Base-by-base conservation (phyloP, 495 filamentous ascomycete species). In the Hypoxylon fragiforme region DNA sequence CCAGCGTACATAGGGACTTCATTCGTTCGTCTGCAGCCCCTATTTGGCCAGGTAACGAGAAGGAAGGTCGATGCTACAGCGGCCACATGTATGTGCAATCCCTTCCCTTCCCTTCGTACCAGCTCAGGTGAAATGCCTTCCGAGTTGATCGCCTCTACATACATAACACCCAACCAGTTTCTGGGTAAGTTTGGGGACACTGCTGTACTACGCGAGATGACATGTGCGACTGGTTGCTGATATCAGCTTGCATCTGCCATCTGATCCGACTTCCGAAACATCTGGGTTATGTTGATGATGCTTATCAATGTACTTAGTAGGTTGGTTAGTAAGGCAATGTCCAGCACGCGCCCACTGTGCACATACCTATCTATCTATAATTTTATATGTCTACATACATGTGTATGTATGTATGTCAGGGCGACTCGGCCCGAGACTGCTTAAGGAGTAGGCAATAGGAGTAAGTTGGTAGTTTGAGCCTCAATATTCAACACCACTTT, bases 171-270 rank as follows among this genome's bases (percentile, higher is more conserved):
- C 15, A 47, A 44, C 43, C 54, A 42, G 41, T 20, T 35, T 50
- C 42, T 46, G 41, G 14, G 45, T 34, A 51, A 42, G 47, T 57
- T 40, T 44, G 53, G 53, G 44, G 53, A 20, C 47, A 31, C 38
- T 57, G 53, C 8, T 57, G 53, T 57, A 45, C 35, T 15, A 57
- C 46, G 30, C 16, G 21, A 57, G 46, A 57, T 57, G 46, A 40
- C 40, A 50, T 57, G 22, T 50, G 36, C 42, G 20, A 51, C 41
- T 51, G 36, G 28, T 28, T 30, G 31, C 42, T 51, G 54, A 51
- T 51, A 45, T 46, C 54, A 51, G 46, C 54, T 36, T 45, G 46
- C 46, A 46, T 45, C 46, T 57, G 36, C 32, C 46, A 46, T 45
- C 46, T 57, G 36, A 51, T 40, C 46, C 46, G 46, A 47, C 19